Evolutionary conservation across 139 green algal genomes (phyloP), one percentile per base, ranked within the genome.

Genomic region (Chlamydomonas sp.): DNA sequence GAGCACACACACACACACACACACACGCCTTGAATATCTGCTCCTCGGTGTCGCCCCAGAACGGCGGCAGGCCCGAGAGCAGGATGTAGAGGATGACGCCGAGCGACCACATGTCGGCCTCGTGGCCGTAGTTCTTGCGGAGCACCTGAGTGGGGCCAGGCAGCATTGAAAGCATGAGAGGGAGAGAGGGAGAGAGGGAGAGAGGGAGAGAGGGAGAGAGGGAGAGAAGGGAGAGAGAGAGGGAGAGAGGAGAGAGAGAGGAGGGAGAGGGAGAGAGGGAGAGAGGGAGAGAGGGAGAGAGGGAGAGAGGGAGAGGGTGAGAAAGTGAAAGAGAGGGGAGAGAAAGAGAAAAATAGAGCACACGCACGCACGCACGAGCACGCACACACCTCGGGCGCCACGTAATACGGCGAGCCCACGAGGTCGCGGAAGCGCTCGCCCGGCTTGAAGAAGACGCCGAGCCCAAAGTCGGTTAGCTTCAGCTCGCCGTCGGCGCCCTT

Each of bases 31-130:
- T 77, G 62, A 90, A 89, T 47, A 92, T 90, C 58, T 67, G 72
- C 34, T 50, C 76, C 79, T 92, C 83, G 8, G 79, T 94, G 59
- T 92, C 84, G 0, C 88, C 91, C 83, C 85, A 95, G 80, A 96
- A 96, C 30, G 92, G 91, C 24, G 90, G 85, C 54, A 93, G 76
- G 1, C 92, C 92, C 2, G 79, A 89, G 22, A 97, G 82, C 37
- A 97, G 79, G 54, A 96, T 93, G 88, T 95, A 96, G 16, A 97
- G 80, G 36, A 93, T 92, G 6, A 96, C 89, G 24, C 92, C 92
- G 48, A 94, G 76, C 36, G 67, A 86, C 92, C 92, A 97, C 73
- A 97, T 89, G 80, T 93, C 87, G 20, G 80, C 80, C 66, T 89
- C 75, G 37, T 86, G 77, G 70, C 79, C 80, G 73, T 87, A 87